Percentiles rank a stretch among this genome's conserved stretches.
These are phyloP conservation scores for Taxillus chinensis DNA, from an alignment of 164 flowering plant genomes.

Conservation along the genomic window DNA sequence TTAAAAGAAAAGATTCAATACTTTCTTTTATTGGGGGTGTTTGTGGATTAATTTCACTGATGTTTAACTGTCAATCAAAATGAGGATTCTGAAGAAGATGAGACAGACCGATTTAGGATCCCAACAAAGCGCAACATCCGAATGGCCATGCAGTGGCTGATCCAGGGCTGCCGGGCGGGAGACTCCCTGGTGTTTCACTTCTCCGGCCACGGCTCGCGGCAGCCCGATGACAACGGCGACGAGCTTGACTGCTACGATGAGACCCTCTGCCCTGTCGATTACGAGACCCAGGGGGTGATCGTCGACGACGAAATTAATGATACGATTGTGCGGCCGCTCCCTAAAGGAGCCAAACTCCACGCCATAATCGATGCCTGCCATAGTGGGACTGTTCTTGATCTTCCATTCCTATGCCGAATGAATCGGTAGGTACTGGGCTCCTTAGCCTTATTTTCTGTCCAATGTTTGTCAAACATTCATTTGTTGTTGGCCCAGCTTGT, in stretches of 20 bases:
- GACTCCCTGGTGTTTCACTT: slow-evolving; percentile 82
- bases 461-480: neutral
- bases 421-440: slow-evolving; percentile 20
- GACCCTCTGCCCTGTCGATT: slow-evolving; percentile 66
- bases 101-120: slow-evolving; percentile 25
- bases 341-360: slow-evolving; percentile 66
- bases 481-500: too few species aligned
- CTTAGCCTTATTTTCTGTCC: neutral
- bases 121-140: slow-evolving; percentile 64
- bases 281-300: slow-evolving; percentile 45
- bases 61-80: too few species aligned
- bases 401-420: slow-evolving; percentile 54
- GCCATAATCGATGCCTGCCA: slow-evolving; percentile 66
- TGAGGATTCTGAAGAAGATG: slow-evolving; percentile 40
- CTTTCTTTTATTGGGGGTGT: too few species aligned
- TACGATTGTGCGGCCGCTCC: slow-evolving; percentile 62
- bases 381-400: slow-evolving; percentile 69
- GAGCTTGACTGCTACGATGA: slow-evolving; percentile 76
- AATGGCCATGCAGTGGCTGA: slow-evolving; percentile 60
- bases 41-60: too few species aligned
- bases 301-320: slow-evolving; percentile 72
- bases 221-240: slow-evolving; percentile 30
- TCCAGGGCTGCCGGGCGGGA: slow-evolving; percentile 45
- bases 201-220: slow-evolving; percentile 72
- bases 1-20: too few species aligned